Conservation (phyloP, 2,329 filamentous ascomycete genomes). For the Helotiales sp. region DNA sequence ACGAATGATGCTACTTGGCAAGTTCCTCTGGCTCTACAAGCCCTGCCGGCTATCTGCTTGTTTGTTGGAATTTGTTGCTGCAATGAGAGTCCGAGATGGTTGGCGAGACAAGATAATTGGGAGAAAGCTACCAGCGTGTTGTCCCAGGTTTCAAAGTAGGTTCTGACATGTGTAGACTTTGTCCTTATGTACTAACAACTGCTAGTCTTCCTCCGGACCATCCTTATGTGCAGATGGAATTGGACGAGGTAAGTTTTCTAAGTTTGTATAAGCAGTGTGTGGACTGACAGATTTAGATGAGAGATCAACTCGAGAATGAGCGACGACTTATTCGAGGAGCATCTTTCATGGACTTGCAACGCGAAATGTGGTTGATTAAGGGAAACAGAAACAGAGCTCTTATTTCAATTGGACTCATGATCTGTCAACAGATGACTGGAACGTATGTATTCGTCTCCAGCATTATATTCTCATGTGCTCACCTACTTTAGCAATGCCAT, state of each 20-base stretch:
- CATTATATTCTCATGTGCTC: conserved; percentile 1
- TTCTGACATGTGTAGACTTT: conserved; percentile 6
- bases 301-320: conserved; percentile 49
- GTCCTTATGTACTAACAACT: conserved; percentile 42
- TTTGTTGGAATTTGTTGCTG: conserved; percentile 61
- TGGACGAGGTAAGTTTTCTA: conserved; percentile 49
- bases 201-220: conserved; percentile 51
- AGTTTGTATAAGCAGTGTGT: conserved; percentile 6
- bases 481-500: conserved; percentile 46
- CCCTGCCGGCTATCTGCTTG: conserved; percentile 61
- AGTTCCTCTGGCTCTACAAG: conserved; percentile 64
- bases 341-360: conserved; percentile 50
- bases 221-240: conserved; percentile 52
- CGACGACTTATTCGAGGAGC: conserved; percentile 48
- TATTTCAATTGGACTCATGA: conserved; percentile 62
- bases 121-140: conserved; percentile 60
- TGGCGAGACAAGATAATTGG: conserved; percentile 67
- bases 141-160: conserved; percentile 44
- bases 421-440: conserved; percentile 72
- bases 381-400: conserved; percentile 64
- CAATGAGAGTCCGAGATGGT: conserved; percentile 63
- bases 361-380: conserved; percentile 59
- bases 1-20: conserved; percentile 52
- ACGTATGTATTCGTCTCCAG: conserved; percentile 20
- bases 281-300: conserved; percentile 34